Evolutionary conservation across 2,329 filamentous ascomycete species (phyloP).

Genomic region (Colletotrichum caudatum): DNA sequence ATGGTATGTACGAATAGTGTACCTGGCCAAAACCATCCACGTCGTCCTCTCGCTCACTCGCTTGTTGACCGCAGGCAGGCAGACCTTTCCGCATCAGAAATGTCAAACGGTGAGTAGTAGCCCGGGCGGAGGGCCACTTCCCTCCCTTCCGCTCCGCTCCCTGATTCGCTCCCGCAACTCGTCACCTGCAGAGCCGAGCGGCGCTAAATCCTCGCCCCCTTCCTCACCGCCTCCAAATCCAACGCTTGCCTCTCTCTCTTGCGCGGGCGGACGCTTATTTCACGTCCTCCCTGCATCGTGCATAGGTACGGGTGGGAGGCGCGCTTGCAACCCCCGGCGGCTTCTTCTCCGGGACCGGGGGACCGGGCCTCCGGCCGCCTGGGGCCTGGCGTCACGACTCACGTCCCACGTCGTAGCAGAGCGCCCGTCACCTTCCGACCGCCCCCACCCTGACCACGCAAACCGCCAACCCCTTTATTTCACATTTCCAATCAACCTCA

Average conservation of each 20-base stretch:
- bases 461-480: constrained; percentile 9
- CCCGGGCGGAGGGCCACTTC: constrained; percentile 10
- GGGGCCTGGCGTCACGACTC: background rate
- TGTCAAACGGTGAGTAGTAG: background rate
- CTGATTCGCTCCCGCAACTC: constrained; percentile 33
- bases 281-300: constrained; percentile 35
- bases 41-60: background rate
- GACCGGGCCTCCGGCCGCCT: background rate
- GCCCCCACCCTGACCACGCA: background rate
- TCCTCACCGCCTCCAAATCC: constrained; percentile 28
- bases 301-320: constrained; percentile 19
- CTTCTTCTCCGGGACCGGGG: background rate
- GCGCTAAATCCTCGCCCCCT: constrained; percentile 17
- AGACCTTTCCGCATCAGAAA: background rate
- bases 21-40: background rate
- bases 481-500: too few relatives aligned
- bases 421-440: background rate
- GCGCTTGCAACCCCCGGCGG: constrained; percentile 1
- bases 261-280: background rate
- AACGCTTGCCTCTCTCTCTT: background rate
- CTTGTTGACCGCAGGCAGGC: background rate
- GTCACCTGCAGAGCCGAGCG: constrained; percentile 27
- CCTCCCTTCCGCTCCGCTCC: constrained; percentile 19
- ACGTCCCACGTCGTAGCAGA: background rate
- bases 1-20: too few relatives aligned